Percentiles rank a stretch among this genome's conserved stretches.
Conservation (phyloP, 164 flowering plant genomes). For the Pachysandra terminalis region DNA sequence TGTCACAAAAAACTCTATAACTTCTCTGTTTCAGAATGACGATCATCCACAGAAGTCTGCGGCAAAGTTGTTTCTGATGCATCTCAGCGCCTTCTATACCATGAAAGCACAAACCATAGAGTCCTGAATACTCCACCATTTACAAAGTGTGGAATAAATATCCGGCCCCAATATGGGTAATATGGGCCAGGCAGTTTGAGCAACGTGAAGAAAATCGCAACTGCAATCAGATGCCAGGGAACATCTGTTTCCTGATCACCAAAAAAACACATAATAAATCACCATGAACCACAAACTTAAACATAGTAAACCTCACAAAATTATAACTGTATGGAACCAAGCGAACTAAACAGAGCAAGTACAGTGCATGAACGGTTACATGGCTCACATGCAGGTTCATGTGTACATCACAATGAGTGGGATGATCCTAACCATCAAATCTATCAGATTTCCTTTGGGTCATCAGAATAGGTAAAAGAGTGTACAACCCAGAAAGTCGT, state of each 20-base stretch:
- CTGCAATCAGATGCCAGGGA: constrained; percentile 72
- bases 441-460: too few species aligned
- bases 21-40: constrained; percentile 10
- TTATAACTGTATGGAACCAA: background rate
- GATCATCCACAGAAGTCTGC: constrained; percentile 12
- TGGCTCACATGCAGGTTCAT: too few species aligned
- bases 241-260: constrained; percentile 56
- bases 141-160: constrained; percentile 83
- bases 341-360: background rate
- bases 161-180: constrained; percentile 87
- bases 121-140: constrained; percentile 74
- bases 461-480: too few species aligned
- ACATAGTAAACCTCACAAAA: background rate
- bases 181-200: constrained; percentile 86
- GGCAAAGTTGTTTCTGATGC: constrained; percentile 10
- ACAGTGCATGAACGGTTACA: too few species aligned
- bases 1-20: constrained; percentile 1
- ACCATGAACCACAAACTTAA: background rate
- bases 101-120: constrained; percentile 48
- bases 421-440: too few species aligned
- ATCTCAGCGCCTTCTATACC: constrained; percentile 47
- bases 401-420: too few species aligned
- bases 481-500: too few species aligned
- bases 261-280: constrained; percentile 13
- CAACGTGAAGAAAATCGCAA: constrained; percentile 57